These are phyloP conservation scores for Theileria luwenshuni DNA, from an alignment of 169 alveolate genomes.

Conservation along the genomic window DNA sequence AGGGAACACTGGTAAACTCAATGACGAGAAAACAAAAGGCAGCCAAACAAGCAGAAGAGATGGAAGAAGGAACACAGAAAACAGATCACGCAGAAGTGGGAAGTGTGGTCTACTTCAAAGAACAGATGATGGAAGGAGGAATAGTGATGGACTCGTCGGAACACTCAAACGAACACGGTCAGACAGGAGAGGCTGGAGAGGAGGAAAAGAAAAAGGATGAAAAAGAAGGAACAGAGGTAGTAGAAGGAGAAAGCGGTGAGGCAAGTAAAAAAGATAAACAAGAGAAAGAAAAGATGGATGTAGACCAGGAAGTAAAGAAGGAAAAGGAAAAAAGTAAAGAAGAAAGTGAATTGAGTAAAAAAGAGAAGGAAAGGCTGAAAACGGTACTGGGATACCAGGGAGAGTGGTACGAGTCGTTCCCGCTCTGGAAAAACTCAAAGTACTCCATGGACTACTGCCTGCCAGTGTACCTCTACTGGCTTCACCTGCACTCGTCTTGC, in stretches of 20 bases:
- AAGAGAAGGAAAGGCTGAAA: not conserved
- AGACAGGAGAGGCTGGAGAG: not conserved
- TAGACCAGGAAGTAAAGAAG: slow-evolving; percentile 34
- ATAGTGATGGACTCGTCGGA: not conserved
- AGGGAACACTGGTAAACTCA: slow-evolving; percentile 72
- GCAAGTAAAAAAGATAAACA: not conserved
- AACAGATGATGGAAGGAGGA: not conserved
- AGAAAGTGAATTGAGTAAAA: slow-evolving; percentile 10
- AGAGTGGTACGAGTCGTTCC: slow-evolving; percentile 69
- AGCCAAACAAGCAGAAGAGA: slow-evolving; percentile 13
- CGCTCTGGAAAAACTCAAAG: slow-evolving; percentile 83
- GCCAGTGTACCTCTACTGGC: slow-evolving; percentile 87
- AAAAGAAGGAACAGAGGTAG: not conserved
- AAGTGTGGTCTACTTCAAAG: not conserved
- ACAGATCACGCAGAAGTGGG: slow-evolving; percentile 30
- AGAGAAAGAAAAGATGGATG: slow-evolving; percentile 14
- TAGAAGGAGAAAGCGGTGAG: not conserved
- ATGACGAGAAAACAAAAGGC: slow-evolving; percentile 44
- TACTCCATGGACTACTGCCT: slow-evolving; percentile 86
- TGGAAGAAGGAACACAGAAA: not conserved
- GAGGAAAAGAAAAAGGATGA: not conserved
- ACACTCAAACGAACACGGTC: not conserved
- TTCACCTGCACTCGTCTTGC: slow-evolving; percentile 82
- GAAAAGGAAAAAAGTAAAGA: slow-evolving; percentile 23
- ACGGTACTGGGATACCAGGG: slow-evolving; percentile 25